Evolutionary conservation across 2,329 filamentous ascomycete species (phyloP).

Genomic region (Colletotrichum kahawae): DNA sequence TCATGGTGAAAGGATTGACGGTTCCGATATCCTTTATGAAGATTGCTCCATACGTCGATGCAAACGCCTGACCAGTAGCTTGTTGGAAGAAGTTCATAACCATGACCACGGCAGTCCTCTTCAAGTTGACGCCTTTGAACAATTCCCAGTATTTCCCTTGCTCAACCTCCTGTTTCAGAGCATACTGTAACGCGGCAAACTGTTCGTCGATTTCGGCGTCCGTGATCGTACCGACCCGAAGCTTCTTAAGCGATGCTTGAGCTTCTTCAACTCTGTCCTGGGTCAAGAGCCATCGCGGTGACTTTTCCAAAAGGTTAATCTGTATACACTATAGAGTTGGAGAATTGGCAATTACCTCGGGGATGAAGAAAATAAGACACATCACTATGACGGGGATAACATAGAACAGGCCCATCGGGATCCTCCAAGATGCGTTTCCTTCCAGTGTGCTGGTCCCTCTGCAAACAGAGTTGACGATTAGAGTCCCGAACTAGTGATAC

Average conservation of each 20-base stretch:
- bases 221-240: conserved; percentile 27
- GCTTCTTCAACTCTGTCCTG: conserved; percentile 34
- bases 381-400: conserved; percentile 35
- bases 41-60: conserved; percentile 25
- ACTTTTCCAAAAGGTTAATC: conserved; percentile 13
- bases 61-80: conserved; percentile 24
- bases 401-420: conserved; percentile 39
- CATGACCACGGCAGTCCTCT: conserved; percentile 29
- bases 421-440: conserved; percentile 35
- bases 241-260: conserved; percentile 24
- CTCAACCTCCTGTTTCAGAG: conserved; percentile 2
- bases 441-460: conserved; percentile 32
- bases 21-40: conserved; percentile 33
- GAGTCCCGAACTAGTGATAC: conserved; percentile 22
- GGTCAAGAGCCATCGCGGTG: conserved; percentile 33
- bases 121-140: conserved; percentile 28
- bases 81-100: conserved; percentile 27
- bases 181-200: conserved; percentile 15
- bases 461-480: conserved; percentile 35
- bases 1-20: conserved; percentile 32
- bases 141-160: conserved; percentile 28
- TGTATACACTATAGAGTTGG: background rate
- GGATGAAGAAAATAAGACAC: conserved; percentile 30
- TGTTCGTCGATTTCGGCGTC: conserved; percentile 29
- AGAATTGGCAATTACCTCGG: conserved; percentile 23